These are phyloP conservation scores for Phellinidium pouzarii DNA, from an alignment of 1,284 basidiomycete genomes.

Conservation along the genomic window DNA sequence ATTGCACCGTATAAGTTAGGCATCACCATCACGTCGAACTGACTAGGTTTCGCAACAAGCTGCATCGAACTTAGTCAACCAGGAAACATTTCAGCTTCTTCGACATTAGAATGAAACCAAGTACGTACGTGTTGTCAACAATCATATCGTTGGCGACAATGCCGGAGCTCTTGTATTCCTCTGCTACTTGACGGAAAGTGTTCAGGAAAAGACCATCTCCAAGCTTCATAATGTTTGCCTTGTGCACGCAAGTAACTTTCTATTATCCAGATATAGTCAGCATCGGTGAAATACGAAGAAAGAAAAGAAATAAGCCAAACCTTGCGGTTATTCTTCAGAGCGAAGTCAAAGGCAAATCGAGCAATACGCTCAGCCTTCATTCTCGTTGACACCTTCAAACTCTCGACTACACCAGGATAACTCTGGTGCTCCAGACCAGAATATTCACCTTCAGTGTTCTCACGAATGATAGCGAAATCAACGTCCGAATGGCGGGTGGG, in stretches of 20 bases:
- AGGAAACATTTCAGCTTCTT: slow-evolving; percentile 4
- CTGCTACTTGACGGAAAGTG: slow-evolving; percentile 93
- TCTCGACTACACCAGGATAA: slow-evolving; percentile 98
- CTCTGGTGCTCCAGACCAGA: slow-evolving; percentile 98
- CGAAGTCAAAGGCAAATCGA: slow-evolving; percentile 98
- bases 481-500: slow-evolving; percentile 95
- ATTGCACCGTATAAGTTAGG: slow-evolving; percentile 96
- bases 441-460: slow-evolving; percentile 99
- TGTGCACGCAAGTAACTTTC: slow-evolving; percentile 99
- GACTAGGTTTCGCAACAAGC: slow-evolving; percentile 88
- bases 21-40: slow-evolving; percentile 99
- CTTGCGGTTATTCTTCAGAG: slow-evolving; percentile 97
- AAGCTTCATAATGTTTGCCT: slow-evolving; percentile 99
- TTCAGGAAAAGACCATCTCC: slow-evolving; percentile 99
- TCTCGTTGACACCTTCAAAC: slow-evolving; percentile 94
- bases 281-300: not conserved
- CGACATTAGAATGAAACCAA: not conserved
- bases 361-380: slow-evolving; percentile 96
- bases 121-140: slow-evolving; percentile 88
- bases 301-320: slow-evolving; percentile 35
- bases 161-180: slow-evolving; percentile 91
- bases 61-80: slow-evolving; percentile 79
- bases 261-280: slow-evolving; percentile 27
- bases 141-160: slow-evolving; percentile 98
- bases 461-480: slow-evolving; percentile 98